phyloP scores from a whole-genome alignment of 1,139 yeast species.

The Geotrichum candidum region DNA sequence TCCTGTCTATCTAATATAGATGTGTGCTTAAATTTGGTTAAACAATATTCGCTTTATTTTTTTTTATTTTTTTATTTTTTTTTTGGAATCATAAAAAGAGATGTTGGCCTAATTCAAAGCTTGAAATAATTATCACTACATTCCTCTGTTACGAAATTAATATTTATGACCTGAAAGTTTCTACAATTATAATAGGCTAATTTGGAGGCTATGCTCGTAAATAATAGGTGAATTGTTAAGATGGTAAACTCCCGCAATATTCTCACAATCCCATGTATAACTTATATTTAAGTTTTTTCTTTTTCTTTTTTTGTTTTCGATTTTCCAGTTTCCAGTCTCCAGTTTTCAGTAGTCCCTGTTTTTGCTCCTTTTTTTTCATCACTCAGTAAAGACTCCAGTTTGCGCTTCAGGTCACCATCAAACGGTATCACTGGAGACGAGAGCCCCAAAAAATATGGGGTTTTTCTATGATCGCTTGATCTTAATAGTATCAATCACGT shows the following conservation, averaged over 20 bases:
- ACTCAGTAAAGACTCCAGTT: neutral
- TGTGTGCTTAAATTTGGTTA: too few relatives aligned
- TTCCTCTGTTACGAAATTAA: too few relatives aligned
- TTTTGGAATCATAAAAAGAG: too few relatives aligned
- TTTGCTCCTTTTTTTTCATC: neutral
- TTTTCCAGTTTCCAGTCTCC: neutral
- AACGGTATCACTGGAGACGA: neutral
- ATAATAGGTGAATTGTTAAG: neutral
- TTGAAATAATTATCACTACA: too few relatives aligned
- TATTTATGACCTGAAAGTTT: too few relatives aligned
- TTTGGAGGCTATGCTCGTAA: neutral
- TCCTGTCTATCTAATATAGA: too few relatives aligned
- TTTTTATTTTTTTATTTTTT: too few relatives aligned
- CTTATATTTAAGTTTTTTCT: neutral
- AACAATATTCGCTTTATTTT: too few relatives aligned
- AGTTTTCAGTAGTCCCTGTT: neutral
- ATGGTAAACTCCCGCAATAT: neutral
- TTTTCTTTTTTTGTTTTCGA: neutral
- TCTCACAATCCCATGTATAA: too few relatives aligned
- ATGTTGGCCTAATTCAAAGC: too few relatives aligned
- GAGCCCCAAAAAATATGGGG: neutral
- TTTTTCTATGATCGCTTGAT: neutral
- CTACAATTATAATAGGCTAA: too few relatives aligned
- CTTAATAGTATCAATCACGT: neutral
- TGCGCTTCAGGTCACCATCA: neutral